These are phyloP conservation scores for Monosporozyma solicola DNA, from an alignment of 805 yeast genomes.

Conservation along the genomic window DNA sequence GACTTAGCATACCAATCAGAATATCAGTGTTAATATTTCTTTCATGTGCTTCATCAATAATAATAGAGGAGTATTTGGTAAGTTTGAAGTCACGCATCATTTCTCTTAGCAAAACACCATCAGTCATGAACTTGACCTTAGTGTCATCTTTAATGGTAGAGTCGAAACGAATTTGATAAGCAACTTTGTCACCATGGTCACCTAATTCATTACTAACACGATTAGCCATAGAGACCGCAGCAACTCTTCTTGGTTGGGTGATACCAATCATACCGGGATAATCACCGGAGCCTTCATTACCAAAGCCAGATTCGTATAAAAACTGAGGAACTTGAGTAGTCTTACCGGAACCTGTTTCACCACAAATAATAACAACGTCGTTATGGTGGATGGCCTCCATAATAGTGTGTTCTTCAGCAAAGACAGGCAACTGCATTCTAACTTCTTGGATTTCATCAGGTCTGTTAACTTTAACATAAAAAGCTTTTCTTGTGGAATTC, in stretches of 20 bases:
- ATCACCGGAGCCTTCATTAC: slow-evolving; percentile 42
- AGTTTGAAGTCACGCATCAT: slow-evolving; percentile 82
- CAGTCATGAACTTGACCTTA: slow-evolving; percentile 82
- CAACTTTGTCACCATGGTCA: slow-evolving; percentile 58
- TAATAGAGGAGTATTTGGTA: slow-evolving; percentile 71
- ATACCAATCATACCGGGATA: slow-evolving; percentile 93
- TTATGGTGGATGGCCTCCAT: slow-evolving; percentile 95
- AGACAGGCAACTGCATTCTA: slow-evolving; percentile 76
- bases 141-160: slow-evolving; percentile 55
- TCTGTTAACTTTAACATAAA: slow-evolving; percentile 60
- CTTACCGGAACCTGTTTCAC: slow-evolving; percentile 98
- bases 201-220: slow-evolving; percentile 75
- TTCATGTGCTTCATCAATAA: slow-evolving; percentile 98
- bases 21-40: slow-evolving; percentile 94
- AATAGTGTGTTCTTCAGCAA: slow-evolving; percentile 79
- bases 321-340: slow-evolving; percentile 98
- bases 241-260: slow-evolving; percentile 93
- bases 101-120: slow-evolving; percentile 87
- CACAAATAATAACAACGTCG: slow-evolving; percentile 85
- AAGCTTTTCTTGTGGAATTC: slow-evolving; percentile 43
- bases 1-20: slow-evolving; percentile 85
- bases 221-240: slow-evolving; percentile 84
- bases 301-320: slow-evolving; percentile 86
- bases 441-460: slow-evolving; percentile 54
- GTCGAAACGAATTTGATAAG: slow-evolving; percentile 78